Evolutionary conservation across 768 basidiomycete species (phyloP).

Genomic region (Suillus occidentalis): DNA sequence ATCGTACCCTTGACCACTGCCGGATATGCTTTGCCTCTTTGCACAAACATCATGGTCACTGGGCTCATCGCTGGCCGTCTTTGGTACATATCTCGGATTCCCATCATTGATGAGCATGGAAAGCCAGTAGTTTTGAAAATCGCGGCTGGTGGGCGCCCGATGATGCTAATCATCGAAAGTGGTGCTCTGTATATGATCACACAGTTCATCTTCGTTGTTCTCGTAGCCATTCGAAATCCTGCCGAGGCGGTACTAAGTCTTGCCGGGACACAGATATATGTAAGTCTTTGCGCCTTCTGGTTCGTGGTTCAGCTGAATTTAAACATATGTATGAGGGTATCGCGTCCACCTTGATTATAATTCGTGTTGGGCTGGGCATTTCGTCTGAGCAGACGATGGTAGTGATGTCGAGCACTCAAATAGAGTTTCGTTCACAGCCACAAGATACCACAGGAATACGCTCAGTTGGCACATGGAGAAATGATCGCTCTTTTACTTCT

Average conservation of each 20-base stretch:
- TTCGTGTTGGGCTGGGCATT: constrained; percentile 18
- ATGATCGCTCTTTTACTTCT: neutral
- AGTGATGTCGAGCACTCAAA: neutral
- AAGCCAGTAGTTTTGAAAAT: constrained; percentile 4
- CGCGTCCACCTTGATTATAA: constrained; percentile 21
- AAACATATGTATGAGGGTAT: constrained; percentile 10
- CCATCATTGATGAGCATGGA: constrained; percentile 1
- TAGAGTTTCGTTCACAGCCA: neutral
- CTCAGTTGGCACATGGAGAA: neutral
- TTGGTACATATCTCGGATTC: constrained; percentile 21
- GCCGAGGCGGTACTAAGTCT: constrained; percentile 28
- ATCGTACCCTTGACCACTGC: constrained; percentile 30
- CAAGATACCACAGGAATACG: neutral
- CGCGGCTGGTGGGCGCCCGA: constrained; percentile 13
- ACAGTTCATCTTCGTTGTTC: constrained; percentile 32
- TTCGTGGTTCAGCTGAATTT: neutral
- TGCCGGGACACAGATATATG: constrained; percentile 32
- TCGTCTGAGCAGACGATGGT: constrained; percentile 7
- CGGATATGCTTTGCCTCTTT: constrained; percentile 33
- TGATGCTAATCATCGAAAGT: constrained; percentile 31
- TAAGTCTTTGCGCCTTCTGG: constrained; percentile 11
- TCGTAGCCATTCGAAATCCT: constrained; percentile 29
- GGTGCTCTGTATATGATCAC: constrained; percentile 31
- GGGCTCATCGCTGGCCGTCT: constrained; percentile 34
- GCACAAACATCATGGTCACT: constrained; percentile 35